Evolutionary conservation across 1,139 yeast species (phyloP).

Genomic region (Suhomyces wounanorum): DNA sequence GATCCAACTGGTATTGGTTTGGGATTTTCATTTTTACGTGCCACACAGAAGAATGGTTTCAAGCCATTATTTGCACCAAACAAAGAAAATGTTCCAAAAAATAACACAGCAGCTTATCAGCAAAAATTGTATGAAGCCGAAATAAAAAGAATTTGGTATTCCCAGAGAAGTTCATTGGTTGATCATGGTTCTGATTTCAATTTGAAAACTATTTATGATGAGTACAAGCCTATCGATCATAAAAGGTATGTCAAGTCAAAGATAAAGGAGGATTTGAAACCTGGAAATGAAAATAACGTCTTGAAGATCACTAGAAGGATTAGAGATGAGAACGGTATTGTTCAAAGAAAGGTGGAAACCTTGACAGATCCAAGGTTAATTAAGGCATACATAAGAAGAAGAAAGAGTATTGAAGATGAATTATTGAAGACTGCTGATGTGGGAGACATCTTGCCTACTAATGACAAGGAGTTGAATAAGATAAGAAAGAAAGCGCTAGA

Average conservation of each 20-base stretch:
- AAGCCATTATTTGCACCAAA: constrained; percentile 57
- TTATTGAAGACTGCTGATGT: constrained; percentile 56
- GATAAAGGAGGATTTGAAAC: constrained; percentile 40
- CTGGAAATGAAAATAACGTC: constrained; percentile 44
- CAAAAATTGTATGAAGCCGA: constrained; percentile 93
- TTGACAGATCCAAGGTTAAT: constrained; percentile 85
- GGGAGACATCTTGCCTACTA: constrained; percentile 75
- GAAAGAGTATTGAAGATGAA: constrained; percentile 75
- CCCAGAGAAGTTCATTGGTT: constrained; percentile 68
- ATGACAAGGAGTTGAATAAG: constrained; percentile 82
- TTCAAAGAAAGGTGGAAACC: constrained; percentile 78
- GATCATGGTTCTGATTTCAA: constrained; percentile 34
- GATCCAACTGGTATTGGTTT: constrained; percentile 94
- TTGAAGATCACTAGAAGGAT: constrained; percentile 78
- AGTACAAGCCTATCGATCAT: constrained; percentile 44
- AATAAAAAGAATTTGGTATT: constrained; percentile 86
- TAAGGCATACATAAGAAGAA: constrained; percentile 77
- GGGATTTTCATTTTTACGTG: constrained; percentile 84
- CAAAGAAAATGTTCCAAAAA: constrained; percentile 47
- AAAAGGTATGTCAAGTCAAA: constrained; percentile 31
- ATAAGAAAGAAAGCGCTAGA: constrained; percentile 77
- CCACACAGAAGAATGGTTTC: constrained; percentile 96
- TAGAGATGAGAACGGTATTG: constrained; percentile 81
- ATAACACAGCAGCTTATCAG: constrained; percentile 67
- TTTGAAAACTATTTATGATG: constrained; percentile 34